Base-by-base conservation (phyloP, 352 stramenopile genomes). In the Phytophthora colocasiae region DNA sequence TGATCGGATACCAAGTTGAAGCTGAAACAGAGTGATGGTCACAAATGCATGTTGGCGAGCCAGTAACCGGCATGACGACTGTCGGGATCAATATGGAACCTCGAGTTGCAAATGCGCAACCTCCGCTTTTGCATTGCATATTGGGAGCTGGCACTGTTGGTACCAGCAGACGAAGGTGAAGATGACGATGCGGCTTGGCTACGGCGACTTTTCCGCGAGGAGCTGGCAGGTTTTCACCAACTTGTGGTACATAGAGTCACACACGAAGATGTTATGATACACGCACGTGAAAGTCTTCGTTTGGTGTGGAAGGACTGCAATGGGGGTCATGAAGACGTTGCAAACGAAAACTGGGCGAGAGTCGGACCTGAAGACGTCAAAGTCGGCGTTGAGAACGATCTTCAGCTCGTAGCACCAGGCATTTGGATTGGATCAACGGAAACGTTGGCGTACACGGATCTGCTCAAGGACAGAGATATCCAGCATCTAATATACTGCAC, bases 401-500 rank as follows among this genome's bases (percentile, higher is more conserved):
- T 85, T 24, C 66, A 79, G 19, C 46, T 85, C 17, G 70, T 82
- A 2, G 41, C 77, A 19, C 73, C 73, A 0, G 49, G 62, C 0
- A 36, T 80, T 1, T 85, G 66, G 69, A 73, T 82, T 44, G 70
- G 76, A 0, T 84, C 76, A 0, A 55, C 43, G 1, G 45, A 61
- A 19, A 78, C 73, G 11, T 27, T 81, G 27, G 22, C 50, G 26
- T 45, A 69, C 43, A 2, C 39, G 19, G 34, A 63, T 7, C 19
- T 70, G 7, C 62, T 64, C 0, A n/a, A 32, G 14, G 24, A 53
- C 17, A 49, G 26, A n/a, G 31, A 49, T 26, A 46, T 64, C 22
- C 62, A 47, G 1, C 48, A 69, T 46, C 6, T 54, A 9, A 39
- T 69, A 14, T 63, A 58, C 38, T 69, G 62, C 53, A 58, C 48